Conservation (phyloP, 441 rosid species). For the Populus hybrid region DNA sequence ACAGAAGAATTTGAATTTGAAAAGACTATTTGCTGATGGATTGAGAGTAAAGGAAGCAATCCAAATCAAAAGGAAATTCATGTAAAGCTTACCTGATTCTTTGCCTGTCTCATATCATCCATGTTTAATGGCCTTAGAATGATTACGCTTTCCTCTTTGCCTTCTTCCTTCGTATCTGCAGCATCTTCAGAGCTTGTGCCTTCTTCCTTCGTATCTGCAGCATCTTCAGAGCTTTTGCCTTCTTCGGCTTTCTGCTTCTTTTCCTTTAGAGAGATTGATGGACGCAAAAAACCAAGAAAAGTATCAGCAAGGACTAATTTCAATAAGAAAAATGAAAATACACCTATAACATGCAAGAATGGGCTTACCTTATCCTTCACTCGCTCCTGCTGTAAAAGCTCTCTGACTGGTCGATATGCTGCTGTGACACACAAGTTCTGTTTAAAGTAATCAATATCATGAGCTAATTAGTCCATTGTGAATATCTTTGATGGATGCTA, state of each 20-base stretch:
- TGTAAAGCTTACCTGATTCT: slow-evolving; percentile 63
- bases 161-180: slow-evolving; percentile 48
- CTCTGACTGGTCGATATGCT: slow-evolving; percentile 93
- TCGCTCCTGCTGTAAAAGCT: slow-evolving; percentile 77
- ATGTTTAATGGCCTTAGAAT: slow-evolving; percentile 67
- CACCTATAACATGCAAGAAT: neutral
- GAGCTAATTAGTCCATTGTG: slow-evolving; percentile 1
- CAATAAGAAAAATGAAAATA: neutral
- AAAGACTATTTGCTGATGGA: neutral
- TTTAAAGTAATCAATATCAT: slow-evolving; percentile 23
- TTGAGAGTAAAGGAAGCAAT: too few species aligned
- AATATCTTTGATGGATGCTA: neutral
- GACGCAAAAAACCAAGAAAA: neutral
- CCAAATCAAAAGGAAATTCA: neutral
- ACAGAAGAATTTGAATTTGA: neutral
- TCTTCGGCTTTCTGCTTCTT: slow-evolving; percentile 54
- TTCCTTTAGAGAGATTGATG: slow-evolving; percentile 29
- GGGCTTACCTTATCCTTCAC: slow-evolving; percentile 59
- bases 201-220: neutral
- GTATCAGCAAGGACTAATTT: neutral
- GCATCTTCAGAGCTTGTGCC: slow-evolving; percentile 49
- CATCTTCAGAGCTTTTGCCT: neutral
- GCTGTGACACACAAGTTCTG: slow-evolving; percentile 93
- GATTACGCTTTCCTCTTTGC: slow-evolving; percentile 52
- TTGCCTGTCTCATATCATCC: slow-evolving; percentile 97